Evolutionary conservation across 495 filamentous ascomycete genomes (phyloP), one percentile per base, ranked within the genome.

Genomic region (Aspergillus kassunensis): DNA sequence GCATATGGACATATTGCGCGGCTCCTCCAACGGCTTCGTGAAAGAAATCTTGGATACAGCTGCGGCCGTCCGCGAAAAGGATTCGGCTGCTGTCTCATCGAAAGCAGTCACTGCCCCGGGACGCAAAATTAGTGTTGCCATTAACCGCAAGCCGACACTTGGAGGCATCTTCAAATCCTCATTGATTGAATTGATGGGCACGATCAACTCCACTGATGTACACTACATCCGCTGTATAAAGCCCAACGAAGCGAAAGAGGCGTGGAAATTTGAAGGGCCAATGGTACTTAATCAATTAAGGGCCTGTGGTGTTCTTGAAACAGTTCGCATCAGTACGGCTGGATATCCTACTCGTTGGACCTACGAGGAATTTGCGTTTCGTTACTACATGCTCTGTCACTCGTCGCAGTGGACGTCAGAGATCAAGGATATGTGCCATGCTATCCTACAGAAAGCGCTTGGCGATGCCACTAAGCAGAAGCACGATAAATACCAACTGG

Each of bases 191-290:
- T 80, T 99, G 42, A 99, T 99, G 93, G 74, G 82, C 61, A 99
- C 95, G 0, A 99, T 99, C 64, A 95, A 95, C 62, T 90, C 84
- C 51, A 99, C 93, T 8, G 92, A 99, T 59, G 93, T 99, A 31
- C 93, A 99, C 69, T 99, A 99, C 69, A 99, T 99, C 60, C 88
- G 93, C 52, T 99, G 93, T 68, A 99, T 99, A 73, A 99, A 99
- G 69, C 93, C 93, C 2, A 99, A 99, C 63, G 93, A 99, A 71
- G 89, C 86, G 53, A 99, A 99, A 69, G 89, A 86, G 55, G 78
- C 95, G 2, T 99, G 93, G 93, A 95, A 95, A 55, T 99, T 97
- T 55, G 95, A 99, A 69, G 93, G 93, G 0, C 93, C 93, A 11
- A 99, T 99, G 93, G 93, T 99, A 56, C 82, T 99, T 43, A 95